phyloP scores from a whole-genome alignment of 495 filamentous ascomycete species.

The Penicillium paxilli region DNA sequence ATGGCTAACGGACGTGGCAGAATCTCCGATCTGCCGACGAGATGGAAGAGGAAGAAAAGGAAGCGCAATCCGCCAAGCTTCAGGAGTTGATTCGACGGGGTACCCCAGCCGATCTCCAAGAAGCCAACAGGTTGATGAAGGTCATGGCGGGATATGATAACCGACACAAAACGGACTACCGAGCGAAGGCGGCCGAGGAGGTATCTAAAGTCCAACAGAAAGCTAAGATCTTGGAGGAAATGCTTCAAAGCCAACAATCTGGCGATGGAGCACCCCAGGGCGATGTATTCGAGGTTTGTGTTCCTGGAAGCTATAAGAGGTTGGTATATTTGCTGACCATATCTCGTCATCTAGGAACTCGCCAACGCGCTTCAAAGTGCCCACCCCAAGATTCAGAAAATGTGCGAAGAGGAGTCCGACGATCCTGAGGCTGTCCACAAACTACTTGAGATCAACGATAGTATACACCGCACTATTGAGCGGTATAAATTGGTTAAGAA shows the following conservation, averaged over 20 bases:
- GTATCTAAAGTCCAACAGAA: slow-evolving; percentile 91
- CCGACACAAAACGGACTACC: slow-evolving; percentile 91
- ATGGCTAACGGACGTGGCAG: slow-evolving; percentile 48
- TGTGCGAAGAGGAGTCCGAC: slow-evolving; percentile 98
- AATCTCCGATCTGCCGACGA: slow-evolving; percentile 95
- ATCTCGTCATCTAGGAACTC: slow-evolving; percentile 60
- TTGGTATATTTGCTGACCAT: neutral
- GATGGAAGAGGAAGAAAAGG: slow-evolving; percentile 95
- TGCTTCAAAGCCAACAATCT: slow-evolving; percentile 78
- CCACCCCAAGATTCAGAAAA: slow-evolving; percentile 97
- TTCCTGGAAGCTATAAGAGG: neutral
- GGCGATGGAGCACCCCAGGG: slow-evolving; percentile 85
- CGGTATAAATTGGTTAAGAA: slow-evolving; percentile 92
- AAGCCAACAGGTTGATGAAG: slow-evolving; percentile 97
- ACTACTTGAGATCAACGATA: slow-evolving; percentile 95
- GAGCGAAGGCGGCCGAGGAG: slow-evolving; percentile 95
- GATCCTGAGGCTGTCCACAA: slow-evolving; percentile 95
- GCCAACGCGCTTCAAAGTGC: slow-evolving; percentile 89
- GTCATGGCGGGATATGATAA: slow-evolving; percentile 98
- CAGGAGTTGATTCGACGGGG: slow-evolving; percentile 95
- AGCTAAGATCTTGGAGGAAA: slow-evolving; percentile 87
- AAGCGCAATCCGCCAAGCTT: slow-evolving; percentile 93
- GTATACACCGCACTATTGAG: slow-evolving; percentile 95
- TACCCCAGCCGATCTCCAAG: slow-evolving; percentile 87
- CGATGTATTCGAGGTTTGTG: slow-evolving; percentile 81